phyloP scores from a whole-genome alignment of 306 rosid species.

The Lathyrus sativus region DNA sequence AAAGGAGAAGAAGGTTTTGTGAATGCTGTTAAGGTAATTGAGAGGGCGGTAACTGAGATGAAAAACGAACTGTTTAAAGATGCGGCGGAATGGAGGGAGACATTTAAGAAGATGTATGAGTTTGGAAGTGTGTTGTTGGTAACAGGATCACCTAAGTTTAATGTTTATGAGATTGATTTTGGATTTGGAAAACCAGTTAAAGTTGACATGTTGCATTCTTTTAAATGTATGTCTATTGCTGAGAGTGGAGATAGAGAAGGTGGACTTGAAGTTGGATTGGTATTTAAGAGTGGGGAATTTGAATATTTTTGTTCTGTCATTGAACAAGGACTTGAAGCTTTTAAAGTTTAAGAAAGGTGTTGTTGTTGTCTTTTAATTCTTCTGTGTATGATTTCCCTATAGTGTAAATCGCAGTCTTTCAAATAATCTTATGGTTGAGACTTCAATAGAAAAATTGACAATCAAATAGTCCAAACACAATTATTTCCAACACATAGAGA shows the following conservation, averaged over 20 bases:
- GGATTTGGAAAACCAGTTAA: conserved; percentile 50
- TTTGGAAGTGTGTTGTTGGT: conserved; percentile 33
- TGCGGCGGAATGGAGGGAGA: conserved; percentile 38
- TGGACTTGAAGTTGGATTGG: conserved; percentile 51
- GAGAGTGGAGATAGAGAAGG: conserved; percentile 39
- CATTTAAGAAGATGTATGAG: conserved; percentile 29
- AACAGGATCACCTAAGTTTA: conserved; percentile 44
- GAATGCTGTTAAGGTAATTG: conserved; percentile 39
- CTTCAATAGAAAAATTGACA: no score
- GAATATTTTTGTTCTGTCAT: conserved; percentile 20
- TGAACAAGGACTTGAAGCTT: conserved; percentile 28
- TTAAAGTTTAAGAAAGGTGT: not conserved
- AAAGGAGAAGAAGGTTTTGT: conserved; percentile 41
- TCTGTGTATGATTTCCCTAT: not conserved
- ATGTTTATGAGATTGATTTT: conserved; percentile 47
- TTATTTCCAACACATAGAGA: no score
- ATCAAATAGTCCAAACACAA: no score
- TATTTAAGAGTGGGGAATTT: not conserved
- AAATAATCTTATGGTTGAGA: no score
- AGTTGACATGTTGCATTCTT: conserved; percentile 48
- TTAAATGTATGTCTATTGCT: conserved; percentile 44
- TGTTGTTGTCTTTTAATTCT: not conserved
- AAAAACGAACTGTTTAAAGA: conserved; percentile 27
- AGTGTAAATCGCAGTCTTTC: no score
- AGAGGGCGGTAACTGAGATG: conserved; percentile 21